Evolutionary conservation across 2,329 filamentous ascomycete genomes (phyloP), one percentile per base, ranked within the genome.

Genomic region (Sphaceloma murrayae): DNA sequence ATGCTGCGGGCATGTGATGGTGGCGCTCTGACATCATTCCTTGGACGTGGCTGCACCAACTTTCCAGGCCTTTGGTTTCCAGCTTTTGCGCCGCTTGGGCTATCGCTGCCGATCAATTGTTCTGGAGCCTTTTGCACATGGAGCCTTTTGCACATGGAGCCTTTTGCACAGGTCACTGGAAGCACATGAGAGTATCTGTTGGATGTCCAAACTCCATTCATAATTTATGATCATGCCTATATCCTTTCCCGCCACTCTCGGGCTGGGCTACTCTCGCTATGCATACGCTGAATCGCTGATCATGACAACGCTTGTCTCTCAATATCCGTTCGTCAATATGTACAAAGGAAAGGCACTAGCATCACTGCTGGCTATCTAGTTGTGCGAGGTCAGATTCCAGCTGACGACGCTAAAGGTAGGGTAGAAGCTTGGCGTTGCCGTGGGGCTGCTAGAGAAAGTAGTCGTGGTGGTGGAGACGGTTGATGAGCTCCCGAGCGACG

Each of bases 331-430:
- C 13, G n/a, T 19, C 9, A 14, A 38, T 29, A 40, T 30, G 18
- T 22, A 29, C 24, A 18, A 9, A 21, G n/a, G 33, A 36, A 36
- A n/a, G 11, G n/a, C 19, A 36, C 6, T 22, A 3, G 8, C 17
- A n/a, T 30, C 18, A 14, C 11, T 5, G 11, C 6, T 18, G 36
- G 22, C 11, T 3, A 10, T 27, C 36, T 36, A 45, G 42, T 45
- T n/a, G 22, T 34, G 42, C 4, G 42, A 22, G 13, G 42, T 45
- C 42, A 45, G 42, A 14, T 45, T 45, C 42, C 42, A 45, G 42
- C 42, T 45, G 42, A 45, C 31, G 31, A 45, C 42, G 31, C 32
- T 45, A 32, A 45, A 19, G 19, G 42, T 34, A 22, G 42, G 42
- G 10, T 45, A 45, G 19, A 16, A 8, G 5, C 18, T 45, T 2